These are phyloP conservation scores for Stagonosporopsis vannaccii DNA, from an alignment of 2,329 filamentous ascomycete genomes.

Conservation along the genomic window DNA sequence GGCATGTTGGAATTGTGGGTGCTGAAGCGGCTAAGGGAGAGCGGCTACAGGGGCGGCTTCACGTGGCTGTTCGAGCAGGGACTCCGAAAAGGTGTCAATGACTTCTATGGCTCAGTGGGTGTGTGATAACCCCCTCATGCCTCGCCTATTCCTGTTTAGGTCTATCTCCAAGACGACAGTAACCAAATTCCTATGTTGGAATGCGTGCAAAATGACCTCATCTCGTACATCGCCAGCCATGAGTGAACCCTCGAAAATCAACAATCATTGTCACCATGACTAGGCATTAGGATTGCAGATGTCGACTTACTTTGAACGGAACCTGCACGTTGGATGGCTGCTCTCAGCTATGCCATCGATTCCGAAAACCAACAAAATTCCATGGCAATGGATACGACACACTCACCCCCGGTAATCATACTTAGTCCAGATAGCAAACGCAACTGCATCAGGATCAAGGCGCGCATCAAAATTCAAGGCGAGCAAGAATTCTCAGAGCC, in stretches of 20 bases:
- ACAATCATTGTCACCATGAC: slow-evolving; percentile 1
- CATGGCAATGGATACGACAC: slow-evolving; percentile 4
- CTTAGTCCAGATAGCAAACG: not conserved
- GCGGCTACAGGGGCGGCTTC: slow-evolving; percentile 55
- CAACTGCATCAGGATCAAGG: slow-evolving; percentile 6
- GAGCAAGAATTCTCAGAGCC: slow-evolving; percentile 5
- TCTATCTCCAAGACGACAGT: slow-evolving; percentile 8
- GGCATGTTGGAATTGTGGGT: slow-evolving; percentile 66
- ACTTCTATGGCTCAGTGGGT: slow-evolving; percentile 44
- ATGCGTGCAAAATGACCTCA: slow-evolving; percentile 9
- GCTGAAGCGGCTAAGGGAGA: slow-evolving; percentile 62
- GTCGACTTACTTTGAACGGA: not conserved
- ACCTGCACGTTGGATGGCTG: not conserved
- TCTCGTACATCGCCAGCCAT: not conserved
- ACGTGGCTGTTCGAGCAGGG: slow-evolving; percentile 63
- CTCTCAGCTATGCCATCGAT: not conserved
- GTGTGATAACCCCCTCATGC: slow-evolving; percentile 18
- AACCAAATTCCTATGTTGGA: slow-evolving; percentile 15
- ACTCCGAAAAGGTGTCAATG: slow-evolving; percentile 54
- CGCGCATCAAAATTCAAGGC: slow-evolving; percentile 4
- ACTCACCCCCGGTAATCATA: not conserved
- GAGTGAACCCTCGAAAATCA: slow-evolving; percentile 14
- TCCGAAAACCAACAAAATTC: not conserved
- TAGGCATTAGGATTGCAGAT: slow-evolving; percentile 7
- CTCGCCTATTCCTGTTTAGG: not conserved